Evolutionary conservation across 192 early-diverging fungal genomes (phyloP), one percentile per base, ranked within the genome.

Genomic region (Phlyctochytrium arcticum): DNA sequence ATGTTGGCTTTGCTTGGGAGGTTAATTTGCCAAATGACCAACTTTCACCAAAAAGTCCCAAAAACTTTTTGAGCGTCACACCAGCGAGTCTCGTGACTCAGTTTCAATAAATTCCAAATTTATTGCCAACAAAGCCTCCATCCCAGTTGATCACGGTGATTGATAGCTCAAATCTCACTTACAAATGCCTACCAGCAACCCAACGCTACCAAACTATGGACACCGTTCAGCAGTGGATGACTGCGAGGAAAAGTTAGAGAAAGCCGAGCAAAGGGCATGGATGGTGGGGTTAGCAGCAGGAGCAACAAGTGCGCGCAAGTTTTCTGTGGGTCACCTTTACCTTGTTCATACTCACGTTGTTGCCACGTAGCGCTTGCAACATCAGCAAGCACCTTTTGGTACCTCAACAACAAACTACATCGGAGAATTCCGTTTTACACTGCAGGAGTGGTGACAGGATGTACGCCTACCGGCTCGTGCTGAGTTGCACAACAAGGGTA

Each of bases 371-470:
- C 39, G 3, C 37, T 59, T 8, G 57, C 37, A 12, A 39, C 39
- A 10, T 6, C 57, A 23, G 24, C 36, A 27, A 21, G 21, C 24
- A 23, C 35, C 24, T 35, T 59, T 42, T 59, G 57, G 57, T 59
- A 59, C 42, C 35, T 37, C n/a, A 39, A 36, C 9, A 35, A 23
- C 8, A 24, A 59, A 17, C 19, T 33, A 44, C 27, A 33, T 10
- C 21, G 26, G 35, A 35, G 34, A 7, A 30, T 36, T 23, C 24
- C 24, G 21, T 53, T 53, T 53, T 53, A 53, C 50, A 62, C 60
- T 0, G 46, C 60, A 49, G 60, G 60, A 12, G 42, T 62, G 8
- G 33, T 62, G 19, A 48, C 46, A 30, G 60, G 46, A 24, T 32
- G 60, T 62, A 58, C 17, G 33, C 10, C 15, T 21, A 58, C 15